Conservation (phyloP, 2,329 filamentous ascomycete species). For the Paecilomyces sp. region DNA sequence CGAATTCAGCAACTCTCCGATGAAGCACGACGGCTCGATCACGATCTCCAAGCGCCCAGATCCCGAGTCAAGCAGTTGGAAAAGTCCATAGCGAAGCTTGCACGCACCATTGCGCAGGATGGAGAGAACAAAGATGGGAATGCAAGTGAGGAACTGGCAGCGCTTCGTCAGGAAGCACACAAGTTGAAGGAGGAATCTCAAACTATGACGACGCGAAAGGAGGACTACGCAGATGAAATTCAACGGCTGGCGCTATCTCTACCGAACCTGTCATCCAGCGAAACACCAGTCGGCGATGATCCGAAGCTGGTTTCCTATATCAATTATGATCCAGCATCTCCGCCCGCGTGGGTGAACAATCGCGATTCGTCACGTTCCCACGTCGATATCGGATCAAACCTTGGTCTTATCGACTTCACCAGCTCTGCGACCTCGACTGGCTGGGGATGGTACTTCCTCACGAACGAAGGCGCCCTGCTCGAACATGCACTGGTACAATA, state of each 20-base stretch:
- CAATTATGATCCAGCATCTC: conserved; percentile 57
- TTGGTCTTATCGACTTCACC: conserved; percentile 87
- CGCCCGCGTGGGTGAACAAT: conserved; percentile 22
- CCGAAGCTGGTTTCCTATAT: conserved; percentile 67
- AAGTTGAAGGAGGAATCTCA: conserved; percentile 29
- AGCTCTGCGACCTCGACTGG: conserved; percentile 74
- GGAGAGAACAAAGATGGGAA: not conserved
- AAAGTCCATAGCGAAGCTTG: conserved; percentile 31
- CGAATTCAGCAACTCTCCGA: conserved; percentile 41
- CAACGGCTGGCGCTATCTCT: conserved; percentile 66
- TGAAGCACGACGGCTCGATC: conserved; percentile 30
- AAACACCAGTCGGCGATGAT: conserved; percentile 65
- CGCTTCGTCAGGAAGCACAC: conserved; percentile 30
- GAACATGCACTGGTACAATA: conserved; percentile 91
- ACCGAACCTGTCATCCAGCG: conserved; percentile 74
- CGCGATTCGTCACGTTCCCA: conserved; percentile 54
- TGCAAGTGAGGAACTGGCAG: conserved; percentile 14
- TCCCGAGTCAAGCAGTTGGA: conserved; percentile 39
- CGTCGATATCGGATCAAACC: conserved; percentile 74
- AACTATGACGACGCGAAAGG: conserved; percentile 22
- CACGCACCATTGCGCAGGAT: conserved; percentile 10
- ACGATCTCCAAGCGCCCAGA: conserved; percentile 31
- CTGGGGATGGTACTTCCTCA: conserved; percentile 97
- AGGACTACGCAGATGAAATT: conserved; percentile 52
- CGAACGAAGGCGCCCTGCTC: conserved; percentile 86